Percentiles rank a stretch among this genome's conserved stretches.
phyloP scores from a whole-genome alignment of 2,329 filamentous ascomycete genomes.

The Hypoxylon sp. region DNA sequence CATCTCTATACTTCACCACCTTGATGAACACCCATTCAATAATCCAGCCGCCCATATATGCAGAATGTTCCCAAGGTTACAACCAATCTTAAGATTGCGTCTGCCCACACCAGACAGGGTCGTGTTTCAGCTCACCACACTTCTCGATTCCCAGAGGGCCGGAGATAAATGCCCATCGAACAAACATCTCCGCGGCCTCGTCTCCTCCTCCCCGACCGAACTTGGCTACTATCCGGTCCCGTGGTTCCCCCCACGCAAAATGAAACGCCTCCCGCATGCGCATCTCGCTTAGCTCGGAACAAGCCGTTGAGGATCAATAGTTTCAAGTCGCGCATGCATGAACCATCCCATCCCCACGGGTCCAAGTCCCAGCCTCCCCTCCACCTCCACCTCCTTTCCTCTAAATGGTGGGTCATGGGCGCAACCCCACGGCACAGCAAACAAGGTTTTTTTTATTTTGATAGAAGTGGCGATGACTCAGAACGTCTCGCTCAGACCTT shows the following conservation, averaged over 20 bases:
- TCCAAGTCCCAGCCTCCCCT: neutral
- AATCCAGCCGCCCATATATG: slow-evolving; percentile 25
- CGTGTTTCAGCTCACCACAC: neutral
- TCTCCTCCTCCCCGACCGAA: neutral
- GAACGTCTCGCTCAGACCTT: slow-evolving; percentile 66
- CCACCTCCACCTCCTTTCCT: neutral
- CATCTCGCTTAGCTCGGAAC: slow-evolving; percentile 16
- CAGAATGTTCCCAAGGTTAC: slow-evolving; percentile 22
- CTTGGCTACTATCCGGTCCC: neutral
- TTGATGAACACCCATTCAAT: slow-evolving; percentile 16
- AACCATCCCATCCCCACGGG: slow-evolving; percentile 14
- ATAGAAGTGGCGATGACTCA: slow-evolving; percentile 42
- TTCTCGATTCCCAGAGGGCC: neutral
- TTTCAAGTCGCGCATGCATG: slow-evolving; percentile 8
- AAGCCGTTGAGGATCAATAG: slow-evolving; percentile 12
- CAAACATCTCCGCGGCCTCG: neutral
- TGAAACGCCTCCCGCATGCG: neutral
- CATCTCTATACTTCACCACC: neutral
- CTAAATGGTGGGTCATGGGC: neutral
- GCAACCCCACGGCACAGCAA: slow-evolving; percentile 2
- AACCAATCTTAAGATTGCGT: slow-evolving; percentile 29
- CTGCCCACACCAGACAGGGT: slow-evolving; percentile 1
- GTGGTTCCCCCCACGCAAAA: neutral
- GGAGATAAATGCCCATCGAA: neutral
- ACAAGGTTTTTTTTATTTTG: neutral